These are phyloP conservation scores for Clarireedia sp. DNA, from an alignment of 2,329 filamentous ascomycete genomes.

Conservation along the genomic window DNA sequence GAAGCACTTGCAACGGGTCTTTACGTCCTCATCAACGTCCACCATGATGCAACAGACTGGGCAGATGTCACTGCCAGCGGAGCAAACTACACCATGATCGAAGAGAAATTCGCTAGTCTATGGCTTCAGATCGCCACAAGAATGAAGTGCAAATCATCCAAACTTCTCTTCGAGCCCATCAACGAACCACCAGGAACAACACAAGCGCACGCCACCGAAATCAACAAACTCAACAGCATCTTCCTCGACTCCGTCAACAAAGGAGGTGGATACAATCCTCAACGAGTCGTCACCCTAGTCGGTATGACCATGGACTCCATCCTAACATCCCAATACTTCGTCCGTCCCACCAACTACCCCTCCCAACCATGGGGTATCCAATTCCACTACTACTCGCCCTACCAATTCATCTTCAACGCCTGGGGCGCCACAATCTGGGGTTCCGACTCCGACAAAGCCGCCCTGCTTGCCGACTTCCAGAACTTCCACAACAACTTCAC, in stretches of 20 bases:
- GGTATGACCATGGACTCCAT: slow-evolving; percentile 42
- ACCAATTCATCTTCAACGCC: slow-evolving; percentile 39
- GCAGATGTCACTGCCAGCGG: slow-evolving; percentile 40
- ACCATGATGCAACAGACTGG: slow-evolving; percentile 54
- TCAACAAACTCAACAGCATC: slow-evolving; percentile 49
- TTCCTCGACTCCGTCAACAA: slow-evolving; percentile 46
- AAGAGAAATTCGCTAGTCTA: slow-evolving; percentile 46
- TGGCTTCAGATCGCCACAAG: slow-evolving; percentile 51
- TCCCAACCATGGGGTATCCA: slow-evolving; percentile 51
- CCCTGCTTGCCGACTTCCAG: slow-evolving; percentile 41
- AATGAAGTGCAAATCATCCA: slow-evolving; percentile 45
- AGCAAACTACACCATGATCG: slow-evolving; percentile 43
- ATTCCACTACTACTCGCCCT: slow-evolving; percentile 54
- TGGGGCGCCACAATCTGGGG: slow-evolving; percentile 57
- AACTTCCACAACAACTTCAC: slow-evolving; percentile 47
- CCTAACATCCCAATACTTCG: slow-evolving; percentile 48
- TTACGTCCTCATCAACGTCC: slow-evolving; percentile 49
- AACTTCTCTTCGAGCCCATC: slow-evolving; percentile 50
- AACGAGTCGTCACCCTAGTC: slow-evolving; percentile 48
- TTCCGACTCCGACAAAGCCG: slow-evolving; percentile 43
- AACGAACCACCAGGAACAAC: slow-evolving; percentile 50
- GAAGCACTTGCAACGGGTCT: slow-evolving; percentile 43
- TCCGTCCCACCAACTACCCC: slow-evolving; percentile 38
- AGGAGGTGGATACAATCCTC: slow-evolving; percentile 46
- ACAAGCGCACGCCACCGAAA: slow-evolving; percentile 39